Percentiles rank a stretch among this genome's conserved stretches.
Conservation (phyloP, 2,329 filamentous ascomycete species). For the Talaromyces sp. region DNA sequence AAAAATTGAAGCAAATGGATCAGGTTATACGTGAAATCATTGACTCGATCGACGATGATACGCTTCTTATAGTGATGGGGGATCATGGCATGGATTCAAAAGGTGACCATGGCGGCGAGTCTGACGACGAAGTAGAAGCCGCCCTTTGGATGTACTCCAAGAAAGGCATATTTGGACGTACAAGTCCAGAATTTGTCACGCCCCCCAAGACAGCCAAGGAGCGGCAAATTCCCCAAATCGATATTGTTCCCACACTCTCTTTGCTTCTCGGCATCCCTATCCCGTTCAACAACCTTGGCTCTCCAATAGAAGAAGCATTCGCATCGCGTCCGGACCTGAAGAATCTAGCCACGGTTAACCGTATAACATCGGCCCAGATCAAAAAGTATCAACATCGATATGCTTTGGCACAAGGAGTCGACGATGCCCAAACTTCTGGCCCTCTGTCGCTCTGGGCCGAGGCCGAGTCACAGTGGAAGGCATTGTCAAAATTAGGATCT, state of each 20-base stretch:
- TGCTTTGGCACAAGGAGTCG: slow-evolving; percentile 63
- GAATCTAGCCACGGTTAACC: slow-evolving; percentile 71
- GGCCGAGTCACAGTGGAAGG: slow-evolving; percentile 52
- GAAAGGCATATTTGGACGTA: slow-evolving; percentile 75
- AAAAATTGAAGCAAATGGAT: slow-evolving; percentile 91
- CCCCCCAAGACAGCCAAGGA: slow-evolving; percentile 66
- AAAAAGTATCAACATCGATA: slow-evolving; percentile 85
- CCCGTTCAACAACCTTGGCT: slow-evolving; percentile 91
- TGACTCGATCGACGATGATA: slow-evolving; percentile 70
- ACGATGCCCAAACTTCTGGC: slow-evolving; percentile 53
- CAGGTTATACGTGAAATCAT: slow-evolving; percentile 67
- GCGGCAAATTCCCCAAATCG: slow-evolving; percentile 74
- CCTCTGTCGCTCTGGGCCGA: slow-evolving; percentile 55
- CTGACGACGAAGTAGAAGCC: slow-evolving; percentile 89
- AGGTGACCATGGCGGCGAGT: slow-evolving; percentile 97
- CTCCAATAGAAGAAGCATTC: slow-evolving; percentile 92
- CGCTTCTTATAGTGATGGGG: slow-evolving; percentile 92
- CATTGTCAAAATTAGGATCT: slow-evolving; percentile 34
- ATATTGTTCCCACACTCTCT: slow-evolving; percentile 86
- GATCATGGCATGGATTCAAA: slow-evolving; percentile 98
- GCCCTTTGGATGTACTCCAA: slow-evolving; percentile 99
- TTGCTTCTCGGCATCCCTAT: slow-evolving; percentile 86
- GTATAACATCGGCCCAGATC: slow-evolving; percentile 76
- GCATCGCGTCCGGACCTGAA: slow-evolving; percentile 65
- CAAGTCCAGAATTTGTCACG: slow-evolving; percentile 52